A percentile compares a stretch with the other conserved stretches of the same genome.
phyloP scores from a whole-genome alignment of 1,284 basidiomycete genomes.

The Boletus semigastroideus region DNA sequence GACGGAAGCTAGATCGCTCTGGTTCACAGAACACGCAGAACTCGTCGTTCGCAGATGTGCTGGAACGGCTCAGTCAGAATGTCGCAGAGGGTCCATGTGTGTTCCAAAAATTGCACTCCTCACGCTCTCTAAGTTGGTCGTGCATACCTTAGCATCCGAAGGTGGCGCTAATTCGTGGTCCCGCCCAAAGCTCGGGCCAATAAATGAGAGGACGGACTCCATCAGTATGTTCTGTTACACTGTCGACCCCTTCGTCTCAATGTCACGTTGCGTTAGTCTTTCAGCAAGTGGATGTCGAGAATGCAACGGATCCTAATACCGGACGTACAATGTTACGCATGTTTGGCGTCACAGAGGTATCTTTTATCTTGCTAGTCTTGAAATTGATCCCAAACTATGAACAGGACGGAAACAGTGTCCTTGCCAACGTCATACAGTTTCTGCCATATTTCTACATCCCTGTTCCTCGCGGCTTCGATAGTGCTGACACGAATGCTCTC shows the following conservation, averaged over 20 bases:
- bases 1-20: slow-evolving; percentile 49
- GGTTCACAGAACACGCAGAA: slow-evolving; percentile 25
- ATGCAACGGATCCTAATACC: slow-evolving; percentile 52
- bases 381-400: slow-evolving; percentile 4
- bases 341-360: slow-evolving; percentile 86
- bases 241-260: background rate
- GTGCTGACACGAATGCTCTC: slow-evolving; percentile 67
- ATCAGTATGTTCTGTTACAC: slow-evolving; percentile 45
- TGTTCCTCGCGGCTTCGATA: slow-evolving; percentile 78
- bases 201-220: slow-evolving; percentile 62
- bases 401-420: slow-evolving; percentile 83
- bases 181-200: slow-evolving; percentile 57
- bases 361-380: background rate
- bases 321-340: slow-evolving; percentile 64
- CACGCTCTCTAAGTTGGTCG: slow-evolving; percentile 1
- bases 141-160: slow-evolving; percentile 50
- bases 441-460: slow-evolving; percentile 90
- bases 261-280: slow-evolving; percentile 55
- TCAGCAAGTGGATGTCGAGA: slow-evolving; percentile 93
- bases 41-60: slow-evolving; percentile 73
- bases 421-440: slow-evolving; percentile 80
- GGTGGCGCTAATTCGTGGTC: slow-evolving; percentile 80
- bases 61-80: slow-evolving; percentile 74
- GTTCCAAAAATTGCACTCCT: slow-evolving; percentile 13
- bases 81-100: slow-evolving; percentile 44